phyloP scores from a whole-genome alignment of 2,329 filamentous ascomycete genomes.

The Rutstroemia sp. region DNA sequence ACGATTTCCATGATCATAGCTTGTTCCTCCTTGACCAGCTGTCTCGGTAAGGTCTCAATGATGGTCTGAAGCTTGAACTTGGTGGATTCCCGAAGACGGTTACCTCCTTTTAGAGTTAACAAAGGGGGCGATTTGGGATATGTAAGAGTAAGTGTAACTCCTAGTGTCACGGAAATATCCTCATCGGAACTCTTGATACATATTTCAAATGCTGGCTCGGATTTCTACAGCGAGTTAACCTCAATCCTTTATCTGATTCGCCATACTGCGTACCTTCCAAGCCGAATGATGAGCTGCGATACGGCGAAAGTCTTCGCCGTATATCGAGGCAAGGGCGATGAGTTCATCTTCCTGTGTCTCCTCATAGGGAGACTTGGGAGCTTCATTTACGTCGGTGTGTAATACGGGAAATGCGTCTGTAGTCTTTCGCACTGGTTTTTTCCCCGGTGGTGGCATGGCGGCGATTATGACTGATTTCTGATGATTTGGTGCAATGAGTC shows the following conservation, averaged over 20 bases:
- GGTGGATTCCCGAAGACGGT: constrained; percentile 61
- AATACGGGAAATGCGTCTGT: constrained; percentile 20
- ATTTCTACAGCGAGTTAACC: constrained; percentile 47
- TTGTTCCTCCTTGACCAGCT: constrained; percentile 44
- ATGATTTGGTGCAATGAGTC: constrained; percentile 3
- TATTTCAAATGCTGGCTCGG: constrained; percentile 77
- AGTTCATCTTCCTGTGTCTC: constrained; percentile 85
- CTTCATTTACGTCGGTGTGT: constrained; percentile 25
- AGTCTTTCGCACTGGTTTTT: constrained; percentile 32
- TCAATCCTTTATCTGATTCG: not conserved
- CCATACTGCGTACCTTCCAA: constrained; percentile 65
- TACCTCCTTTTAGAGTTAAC: constrained; percentile 58
- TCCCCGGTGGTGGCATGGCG: constrained; percentile 30
- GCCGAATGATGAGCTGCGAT: constrained; percentile 62
- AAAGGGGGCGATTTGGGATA: constrained; percentile 81
- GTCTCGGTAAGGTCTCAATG: constrained; percentile 49
- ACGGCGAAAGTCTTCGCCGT: constrained; percentile 78
- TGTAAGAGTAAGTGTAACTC: constrained; percentile 77
- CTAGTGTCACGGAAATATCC: constrained; percentile 63
- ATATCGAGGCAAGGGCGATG: constrained; percentile 78
- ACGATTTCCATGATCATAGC: constrained; percentile 44
- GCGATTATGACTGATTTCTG: constrained; percentile 7
- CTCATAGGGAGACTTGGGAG: constrained; percentile 58
- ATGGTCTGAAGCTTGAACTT: constrained; percentile 62
- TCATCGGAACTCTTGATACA: constrained; percentile 66